Percentiles rank a stretch among this genome's conserved stretches.
phyloP scores from a whole-genome alignment of 192 early-diverging fungal genomes.

The Coemansia aciculifera region DNA sequence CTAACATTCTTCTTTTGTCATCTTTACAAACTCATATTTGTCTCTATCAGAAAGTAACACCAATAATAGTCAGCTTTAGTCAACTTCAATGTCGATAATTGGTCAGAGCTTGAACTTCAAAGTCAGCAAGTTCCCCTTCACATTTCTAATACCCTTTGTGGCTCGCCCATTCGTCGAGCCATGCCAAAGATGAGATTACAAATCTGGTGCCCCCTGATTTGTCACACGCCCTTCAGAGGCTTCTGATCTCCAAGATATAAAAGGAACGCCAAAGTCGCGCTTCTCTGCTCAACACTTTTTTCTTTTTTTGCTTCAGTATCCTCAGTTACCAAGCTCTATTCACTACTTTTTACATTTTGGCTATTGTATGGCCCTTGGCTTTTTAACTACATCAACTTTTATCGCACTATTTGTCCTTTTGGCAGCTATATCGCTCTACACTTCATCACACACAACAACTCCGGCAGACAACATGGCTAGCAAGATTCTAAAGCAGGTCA shows the following conservation, averaged over 20 bases:
- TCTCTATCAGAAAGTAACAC: background rate
- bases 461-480: conserved; percentile 26
- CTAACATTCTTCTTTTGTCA: background rate
- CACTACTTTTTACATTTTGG: background rate
- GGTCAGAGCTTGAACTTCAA: background rate
- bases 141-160: background rate
- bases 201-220: background rate
- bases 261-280: background rate
- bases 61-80: background rate
- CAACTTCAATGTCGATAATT: background rate
- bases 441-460: conserved; percentile 10
- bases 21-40: background rate
- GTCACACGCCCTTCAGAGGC: background rate
- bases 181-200: background rate
- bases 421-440: conserved; percentile 23
- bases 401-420: conserved; percentile 49
- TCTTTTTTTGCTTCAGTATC: background rate
- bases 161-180: background rate
- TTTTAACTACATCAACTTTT: conserved; percentile 13
- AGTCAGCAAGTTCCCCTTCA: background rate
- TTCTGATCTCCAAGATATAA: background rate
- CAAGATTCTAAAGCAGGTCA: conserved; percentile 45
- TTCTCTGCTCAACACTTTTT: conserved; percentile 6
- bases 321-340: background rate
- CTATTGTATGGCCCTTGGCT: conserved; percentile 27